These are phyloP conservation scores for Hymenoscyphus scutula DNA, from an alignment of 2,329 filamentous ascomycete genomes.

Conservation along the genomic window DNA sequence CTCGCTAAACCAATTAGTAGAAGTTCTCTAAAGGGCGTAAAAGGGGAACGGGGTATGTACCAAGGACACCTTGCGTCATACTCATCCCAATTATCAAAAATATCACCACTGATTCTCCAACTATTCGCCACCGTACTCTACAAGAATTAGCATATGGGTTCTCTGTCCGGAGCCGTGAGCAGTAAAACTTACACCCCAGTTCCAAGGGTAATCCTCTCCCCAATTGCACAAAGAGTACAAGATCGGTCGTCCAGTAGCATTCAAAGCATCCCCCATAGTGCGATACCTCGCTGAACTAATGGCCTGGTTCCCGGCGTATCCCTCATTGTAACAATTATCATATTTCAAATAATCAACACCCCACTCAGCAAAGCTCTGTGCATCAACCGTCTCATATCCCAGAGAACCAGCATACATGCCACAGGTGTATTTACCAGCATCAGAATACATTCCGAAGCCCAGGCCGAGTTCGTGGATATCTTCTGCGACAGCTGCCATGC, in stretches of 20 bases:
- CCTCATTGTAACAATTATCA: constrained; percentile 56
- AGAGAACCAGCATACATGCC: constrained; percentile 44
- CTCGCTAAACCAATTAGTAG: constrained; percentile 30
- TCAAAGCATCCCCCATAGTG: constrained; percentile 38
- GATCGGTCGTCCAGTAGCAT: constrained; percentile 39
- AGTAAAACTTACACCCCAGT: constrained; percentile 34
- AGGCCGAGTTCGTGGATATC: constrained; percentile 47
- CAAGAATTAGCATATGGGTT: too few species aligned
- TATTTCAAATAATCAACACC: constrained; percentile 54
- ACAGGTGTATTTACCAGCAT: constrained; percentile 44
- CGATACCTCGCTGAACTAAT: constrained; percentile 42
- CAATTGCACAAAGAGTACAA: constrained; percentile 45
- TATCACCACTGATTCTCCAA: constrained; percentile 41
- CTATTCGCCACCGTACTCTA: constrained; percentile 34
- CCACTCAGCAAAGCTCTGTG: constrained; percentile 50
- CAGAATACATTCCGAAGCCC: constrained; percentile 53
- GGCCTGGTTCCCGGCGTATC: constrained; percentile 45
- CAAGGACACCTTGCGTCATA: constrained; percentile 39
- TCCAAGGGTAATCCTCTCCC: constrained; percentile 47
- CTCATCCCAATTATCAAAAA: constrained; percentile 42
- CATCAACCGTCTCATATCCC: constrained; percentile 52
- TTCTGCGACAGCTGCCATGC: constrained; percentile 47
- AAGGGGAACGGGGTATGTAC: too few species aligned
- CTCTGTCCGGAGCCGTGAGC: too few species aligned
- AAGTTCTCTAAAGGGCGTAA: not conserved